phyloP scores from a whole-genome alignment of 2,329 filamentous ascomycete genomes.

The Aphanocladium album region DNA sequence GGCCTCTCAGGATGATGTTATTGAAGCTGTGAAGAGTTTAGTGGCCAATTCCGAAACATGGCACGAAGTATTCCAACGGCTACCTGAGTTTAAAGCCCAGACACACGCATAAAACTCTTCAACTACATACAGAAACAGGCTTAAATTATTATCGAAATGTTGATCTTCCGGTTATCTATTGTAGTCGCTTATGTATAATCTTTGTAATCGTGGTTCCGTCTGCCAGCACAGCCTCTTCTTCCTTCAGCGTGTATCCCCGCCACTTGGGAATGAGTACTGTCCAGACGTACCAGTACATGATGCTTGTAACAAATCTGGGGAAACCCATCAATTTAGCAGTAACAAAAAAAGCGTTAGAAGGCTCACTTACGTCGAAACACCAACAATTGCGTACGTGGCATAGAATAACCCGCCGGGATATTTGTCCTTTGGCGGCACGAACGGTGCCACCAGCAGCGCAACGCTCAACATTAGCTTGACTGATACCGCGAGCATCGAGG shows the following conservation, averaged over 20 bases:
- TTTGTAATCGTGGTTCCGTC: slow-evolving; percentile 65
- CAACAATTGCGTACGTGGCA: slow-evolving; percentile 50
- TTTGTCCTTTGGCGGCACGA: slow-evolving; percentile 52
- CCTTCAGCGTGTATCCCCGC: slow-evolving; percentile 57
- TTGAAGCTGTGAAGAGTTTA: slow-evolving; percentile 57
- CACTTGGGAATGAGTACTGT: slow-evolving; percentile 55
- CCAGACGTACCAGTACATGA: slow-evolving; percentile 66
- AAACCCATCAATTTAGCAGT: background rate
- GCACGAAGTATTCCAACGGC: slow-evolving; percentile 29
- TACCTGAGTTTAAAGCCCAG: background rate
- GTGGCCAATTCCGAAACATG: slow-evolving; percentile 44
- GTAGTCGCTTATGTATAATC: slow-evolving; percentile 33
- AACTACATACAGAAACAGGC: too few relatives aligned
- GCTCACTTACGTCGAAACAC: slow-evolving; percentile 44
- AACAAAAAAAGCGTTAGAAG: accelerated
- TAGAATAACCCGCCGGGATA: slow-evolving; percentile 44
- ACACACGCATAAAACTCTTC: too few relatives aligned
- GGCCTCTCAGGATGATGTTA: slow-evolving; percentile 67
- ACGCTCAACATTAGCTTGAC: slow-evolving; percentile 50
- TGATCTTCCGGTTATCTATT: background rate
- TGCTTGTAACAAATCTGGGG: slow-evolving; percentile 52
- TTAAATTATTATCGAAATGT: too few relatives aligned
- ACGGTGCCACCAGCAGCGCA: slow-evolving; percentile 54
- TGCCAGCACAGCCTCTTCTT: slow-evolving; percentile 52
- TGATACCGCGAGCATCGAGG: slow-evolving; percentile 56